phyloP scores from a whole-genome alignment of 192 early-diverging fungal genomes.

The Podila verticillata region DNA sequence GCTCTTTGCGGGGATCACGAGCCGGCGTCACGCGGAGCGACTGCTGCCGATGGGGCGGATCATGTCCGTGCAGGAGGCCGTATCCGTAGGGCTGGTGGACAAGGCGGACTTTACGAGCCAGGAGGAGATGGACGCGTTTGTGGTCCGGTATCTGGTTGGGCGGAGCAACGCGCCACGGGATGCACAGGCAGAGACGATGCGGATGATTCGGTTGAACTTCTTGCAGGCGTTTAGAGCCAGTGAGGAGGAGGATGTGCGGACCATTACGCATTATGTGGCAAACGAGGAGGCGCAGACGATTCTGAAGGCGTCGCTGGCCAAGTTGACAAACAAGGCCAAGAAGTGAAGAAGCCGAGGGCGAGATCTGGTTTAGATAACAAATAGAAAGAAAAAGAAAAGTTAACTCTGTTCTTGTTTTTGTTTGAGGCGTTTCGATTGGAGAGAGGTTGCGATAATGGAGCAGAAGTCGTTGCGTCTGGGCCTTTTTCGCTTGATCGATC shows the following conservation, averaged over 20 bases:
- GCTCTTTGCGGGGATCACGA: slow-evolving; percentile 34
- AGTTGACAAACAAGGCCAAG: slow-evolving; percentile 32
- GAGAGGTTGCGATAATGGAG: too few species aligned
- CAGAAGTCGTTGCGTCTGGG: too few species aligned
- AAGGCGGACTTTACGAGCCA: slow-evolving; percentile 34
- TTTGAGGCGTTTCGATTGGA: too few species aligned
- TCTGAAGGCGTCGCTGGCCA: slow-evolving; percentile 27
- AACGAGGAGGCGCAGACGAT: slow-evolving; percentile 40
- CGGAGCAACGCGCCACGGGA: slow-evolving; percentile 13
- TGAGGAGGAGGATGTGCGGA: slow-evolving; percentile 38
- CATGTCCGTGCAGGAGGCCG: slow-evolving; percentile 36
- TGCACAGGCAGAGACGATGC: slow-evolving; percentile 44
- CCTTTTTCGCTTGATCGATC: too few species aligned
- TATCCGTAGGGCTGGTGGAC: slow-evolving; percentile 23
- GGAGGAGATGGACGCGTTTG: slow-evolving; percentile 46
- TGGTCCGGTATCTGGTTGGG: slow-evolving; percentile 28
- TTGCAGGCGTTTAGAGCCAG: slow-evolving; percentile 20
- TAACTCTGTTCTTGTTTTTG: too few species aligned
- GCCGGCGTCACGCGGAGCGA: slow-evolving; percentile 41
- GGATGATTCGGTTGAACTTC: slow-evolving; percentile 29
- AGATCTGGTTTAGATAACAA: not conserved
- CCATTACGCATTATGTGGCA: slow-evolving; percentile 22
- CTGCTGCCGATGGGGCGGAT: slow-evolving; percentile 39
- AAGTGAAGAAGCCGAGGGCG: slow-evolving; percentile 3
- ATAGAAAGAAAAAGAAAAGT: not conserved